Evolutionary conservation across 2,329 filamentous ascomycete genomes (phyloP), one percentile per base, ranked within the genome.

Genomic region (Orbilia ellipsospora): DNA sequence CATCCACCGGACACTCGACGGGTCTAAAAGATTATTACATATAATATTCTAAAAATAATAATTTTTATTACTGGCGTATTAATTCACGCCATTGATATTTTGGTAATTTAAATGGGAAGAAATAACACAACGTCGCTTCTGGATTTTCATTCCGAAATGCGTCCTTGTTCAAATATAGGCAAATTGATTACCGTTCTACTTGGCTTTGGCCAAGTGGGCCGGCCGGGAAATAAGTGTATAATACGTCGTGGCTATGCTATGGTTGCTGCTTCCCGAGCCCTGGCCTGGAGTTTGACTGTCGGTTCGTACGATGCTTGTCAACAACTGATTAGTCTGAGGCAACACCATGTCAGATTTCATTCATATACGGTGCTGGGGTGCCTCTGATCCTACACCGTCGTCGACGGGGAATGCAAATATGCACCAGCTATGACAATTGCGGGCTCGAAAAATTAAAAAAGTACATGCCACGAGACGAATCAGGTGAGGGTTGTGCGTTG

Each of bases 131-230:
- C 66, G 28, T 62, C 40, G 28, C 55, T 10, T 26, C 8, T 55
- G 57, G 51, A 56, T 42, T 57, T 48, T 55, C 45, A 57, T 69
- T 69, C 66, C 66, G 66, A 70, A 70, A 70, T 70, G 66, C 66
- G 66, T 70, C 56, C 65, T 59, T 44, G 56, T 61, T 56, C 66
- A 28, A 57, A 63, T 70, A 70, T 51, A 70, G 66, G 67, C 67
- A 63, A 63, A 52, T 63, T 52, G 45, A 63, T 54, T 40, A 54
- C 18, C 48, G 2, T 10, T 26, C 18, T 15, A 36, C 31, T 36
- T 36, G 31, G 28, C 23, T 23, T 23, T 23, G 23, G 23, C 23
- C 23, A 23, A 23, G 23, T 23, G 45, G 45, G 4, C n/a, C 6
- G 1, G n/a, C 48, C 18, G 18, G 16, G 48, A 68, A 56, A 18